phyloP scores from a whole-genome alignment of 805 yeast genomes.

The Kuraishia floccosa region DNA sequence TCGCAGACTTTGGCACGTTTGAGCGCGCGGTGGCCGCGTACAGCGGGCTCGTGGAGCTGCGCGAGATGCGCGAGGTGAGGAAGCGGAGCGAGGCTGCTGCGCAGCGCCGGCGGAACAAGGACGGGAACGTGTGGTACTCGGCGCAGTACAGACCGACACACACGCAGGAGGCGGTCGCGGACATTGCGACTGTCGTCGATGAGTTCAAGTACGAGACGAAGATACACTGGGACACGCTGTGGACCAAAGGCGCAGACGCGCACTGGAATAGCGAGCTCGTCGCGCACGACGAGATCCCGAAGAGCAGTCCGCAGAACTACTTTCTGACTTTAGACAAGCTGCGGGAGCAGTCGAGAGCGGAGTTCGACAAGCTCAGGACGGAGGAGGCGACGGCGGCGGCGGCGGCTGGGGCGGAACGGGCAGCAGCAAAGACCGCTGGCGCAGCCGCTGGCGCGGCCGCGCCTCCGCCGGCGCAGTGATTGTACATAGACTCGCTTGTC shows the following conservation, averaged over 20 bases:
- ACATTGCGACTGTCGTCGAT: conserved; percentile 59
- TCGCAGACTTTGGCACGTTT: conserved; percentile 52
- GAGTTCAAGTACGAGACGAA: conserved; percentile 39
- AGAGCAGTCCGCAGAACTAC: conserved; percentile 54
- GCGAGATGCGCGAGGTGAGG: conserved; percentile 61
- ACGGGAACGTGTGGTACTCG: conserved; percentile 76
- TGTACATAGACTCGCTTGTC: no score
- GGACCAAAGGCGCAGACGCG: conserved; percentile 76
- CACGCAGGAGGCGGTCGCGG: conserved; percentile 87
- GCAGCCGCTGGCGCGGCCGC: no score
- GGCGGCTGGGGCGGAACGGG: no score
- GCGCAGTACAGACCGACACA: conserved; percentile 87
- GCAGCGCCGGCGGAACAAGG: conserved; percentile 61
- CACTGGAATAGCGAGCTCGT: conserved; percentile 58
- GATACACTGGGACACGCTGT: conserved; percentile 73
- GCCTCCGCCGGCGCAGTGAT: no score
- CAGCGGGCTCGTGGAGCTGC: conserved; percentile 61
- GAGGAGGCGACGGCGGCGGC: neutral
- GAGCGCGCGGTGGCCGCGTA: conserved; percentile 64
- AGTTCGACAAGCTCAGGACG: conserved; percentile 4
- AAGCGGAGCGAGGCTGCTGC: conserved; percentile 47
- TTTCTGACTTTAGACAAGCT: conserved; percentile 54
- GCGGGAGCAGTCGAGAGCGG: conserved; percentile 20
- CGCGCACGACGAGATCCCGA: conserved; percentile 45
- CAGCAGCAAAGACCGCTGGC: no score